A percentile compares a stretch with the other conserved stretches of the same genome.
phyloP scores from a whole-genome alignment of 768 basidiomycete species.

The Podaxis pistillaris region DNA sequence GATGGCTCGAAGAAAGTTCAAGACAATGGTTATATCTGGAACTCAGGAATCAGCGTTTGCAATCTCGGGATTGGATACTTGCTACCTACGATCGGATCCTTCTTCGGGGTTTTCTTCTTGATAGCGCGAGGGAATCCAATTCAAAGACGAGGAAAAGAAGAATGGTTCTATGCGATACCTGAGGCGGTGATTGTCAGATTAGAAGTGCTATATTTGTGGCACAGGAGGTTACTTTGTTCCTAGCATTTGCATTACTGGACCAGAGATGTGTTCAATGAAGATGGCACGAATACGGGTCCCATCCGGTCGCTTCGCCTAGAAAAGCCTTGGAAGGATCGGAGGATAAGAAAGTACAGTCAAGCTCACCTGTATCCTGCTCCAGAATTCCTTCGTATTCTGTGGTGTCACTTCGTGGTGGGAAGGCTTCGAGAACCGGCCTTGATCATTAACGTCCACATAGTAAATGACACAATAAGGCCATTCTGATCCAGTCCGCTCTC shows the following conservation, averaged over 20 bases:
- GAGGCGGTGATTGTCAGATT: neutral
- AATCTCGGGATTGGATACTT: neutral
- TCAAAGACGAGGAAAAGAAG: slow-evolving; percentile 58
- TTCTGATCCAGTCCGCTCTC: slow-evolving; percentile 12
- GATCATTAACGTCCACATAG: slow-evolving; percentile 34
- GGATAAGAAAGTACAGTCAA: neutral
- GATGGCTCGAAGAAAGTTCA: slow-evolving; percentile 43
- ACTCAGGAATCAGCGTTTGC: neutral
- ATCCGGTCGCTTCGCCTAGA: slow-evolving; percentile 12
- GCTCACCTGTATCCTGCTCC: slow-evolving; percentile 26
- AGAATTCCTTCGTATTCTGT: slow-evolving; percentile 26
- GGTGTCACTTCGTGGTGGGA: slow-evolving; percentile 15
- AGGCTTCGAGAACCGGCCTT: slow-evolving; percentile 33
- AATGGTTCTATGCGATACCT: slow-evolving; percentile 59
- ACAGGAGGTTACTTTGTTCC: slow-evolving; percentile 39
- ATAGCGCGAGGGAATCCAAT: slow-evolving; percentile 64
- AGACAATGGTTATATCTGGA: slow-evolving; percentile 51
- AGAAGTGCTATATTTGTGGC: neutral
- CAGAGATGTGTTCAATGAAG: slow-evolving; percentile 50
- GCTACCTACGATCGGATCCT: slow-evolving; percentile 46
- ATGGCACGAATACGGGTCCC: slow-evolving; percentile 40
- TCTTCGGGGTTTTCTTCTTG: slow-evolving; percentile 41
- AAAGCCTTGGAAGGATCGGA: neutral
- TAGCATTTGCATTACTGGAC: slow-evolving; percentile 52
- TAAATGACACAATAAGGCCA: slow-evolving; percentile 32